These are phyloP conservation scores for Didymosphaeria variabile DNA, from an alignment of 2,329 filamentous ascomycete species.

Conservation along the genomic window DNA sequence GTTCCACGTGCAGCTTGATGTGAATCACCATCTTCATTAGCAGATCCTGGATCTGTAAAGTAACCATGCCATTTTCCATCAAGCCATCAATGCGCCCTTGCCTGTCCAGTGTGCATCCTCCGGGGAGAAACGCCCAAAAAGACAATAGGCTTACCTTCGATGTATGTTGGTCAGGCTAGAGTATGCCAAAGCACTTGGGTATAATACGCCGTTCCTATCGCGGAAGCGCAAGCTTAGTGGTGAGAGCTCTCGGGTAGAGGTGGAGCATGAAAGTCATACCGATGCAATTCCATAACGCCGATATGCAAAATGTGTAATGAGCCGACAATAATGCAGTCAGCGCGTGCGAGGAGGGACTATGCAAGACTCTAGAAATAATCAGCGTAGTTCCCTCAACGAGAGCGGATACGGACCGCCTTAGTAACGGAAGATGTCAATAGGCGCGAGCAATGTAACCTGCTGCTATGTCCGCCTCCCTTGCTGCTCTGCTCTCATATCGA, in stretches of 20 bases:
- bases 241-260: constrained; percentile 18
- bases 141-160: constrained; percentile 4
- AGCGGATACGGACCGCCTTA: constrained; percentile 4
- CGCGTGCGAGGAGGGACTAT: background rate
- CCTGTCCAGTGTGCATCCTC: constrained; percentile 5
- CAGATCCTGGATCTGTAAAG: background rate
- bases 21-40: background rate
- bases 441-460: no score
- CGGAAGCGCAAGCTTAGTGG: constrained; percentile 34
- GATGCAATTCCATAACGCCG: constrained; percentile 34
- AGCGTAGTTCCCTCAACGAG: background rate
- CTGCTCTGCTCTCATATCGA: no score
- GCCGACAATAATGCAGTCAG: background rate
- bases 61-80: background rate
- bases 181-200: constrained; percentile 26
- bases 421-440: background rate
- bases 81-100: background rate
- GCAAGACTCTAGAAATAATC: background rate
- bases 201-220: constrained; percentile 36
- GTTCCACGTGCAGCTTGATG: background rate
- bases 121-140: background rate
- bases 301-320: constrained; percentile 16
- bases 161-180: background rate
- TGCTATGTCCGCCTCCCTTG: no score
- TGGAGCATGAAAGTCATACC: constrained; percentile 33